Evolutionary conservation across 2,329 filamentous ascomycete genomes (phyloP).

Genomic region (Xylariaceae sp.): DNA sequence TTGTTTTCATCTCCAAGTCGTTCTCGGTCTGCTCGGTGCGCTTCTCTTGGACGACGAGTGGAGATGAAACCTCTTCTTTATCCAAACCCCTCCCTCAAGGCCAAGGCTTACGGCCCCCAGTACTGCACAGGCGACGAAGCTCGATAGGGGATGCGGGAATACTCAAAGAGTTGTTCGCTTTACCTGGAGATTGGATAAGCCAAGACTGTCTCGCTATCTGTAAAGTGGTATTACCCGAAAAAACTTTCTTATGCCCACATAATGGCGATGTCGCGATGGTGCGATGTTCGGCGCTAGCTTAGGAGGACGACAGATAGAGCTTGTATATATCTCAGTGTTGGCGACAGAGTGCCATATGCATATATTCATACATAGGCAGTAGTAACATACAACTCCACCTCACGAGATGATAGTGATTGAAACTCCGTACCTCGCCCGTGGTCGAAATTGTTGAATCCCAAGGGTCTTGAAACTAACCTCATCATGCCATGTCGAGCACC

Average conservation of each 20-base stretch:
- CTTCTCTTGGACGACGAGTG: neutral
- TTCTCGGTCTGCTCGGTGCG: neutral
- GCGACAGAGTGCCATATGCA: no score
- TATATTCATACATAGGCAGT: no score
- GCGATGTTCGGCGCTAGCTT: slow-evolving; percentile 5
- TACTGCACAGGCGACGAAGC: neutral
- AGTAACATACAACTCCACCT: no score
- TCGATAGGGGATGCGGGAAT: neutral
- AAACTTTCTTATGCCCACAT: slow-evolving; percentile 22
- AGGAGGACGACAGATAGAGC: no score
- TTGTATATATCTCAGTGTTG: no score
- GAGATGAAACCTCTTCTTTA: neutral
- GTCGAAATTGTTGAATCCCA: no score
- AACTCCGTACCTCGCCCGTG: no score
- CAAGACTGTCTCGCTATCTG: slow-evolving; percentile 19
- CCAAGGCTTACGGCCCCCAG: neutral
- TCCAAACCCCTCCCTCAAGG: neutral
- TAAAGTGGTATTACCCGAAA: slow-evolving; percentile 16
- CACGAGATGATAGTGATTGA: no score
- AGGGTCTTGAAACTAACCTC: no score
- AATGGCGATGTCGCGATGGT: slow-evolving; percentile 24
- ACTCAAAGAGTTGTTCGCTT: slow-evolving; percentile 15
- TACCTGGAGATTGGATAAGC: slow-evolving; percentile 26
- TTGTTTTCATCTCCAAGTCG: neutral
- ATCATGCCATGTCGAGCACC: no score